Base-by-base conservation (phyloP, 768 basidiomycete species). In the Trametes cinnabarina region DNA sequence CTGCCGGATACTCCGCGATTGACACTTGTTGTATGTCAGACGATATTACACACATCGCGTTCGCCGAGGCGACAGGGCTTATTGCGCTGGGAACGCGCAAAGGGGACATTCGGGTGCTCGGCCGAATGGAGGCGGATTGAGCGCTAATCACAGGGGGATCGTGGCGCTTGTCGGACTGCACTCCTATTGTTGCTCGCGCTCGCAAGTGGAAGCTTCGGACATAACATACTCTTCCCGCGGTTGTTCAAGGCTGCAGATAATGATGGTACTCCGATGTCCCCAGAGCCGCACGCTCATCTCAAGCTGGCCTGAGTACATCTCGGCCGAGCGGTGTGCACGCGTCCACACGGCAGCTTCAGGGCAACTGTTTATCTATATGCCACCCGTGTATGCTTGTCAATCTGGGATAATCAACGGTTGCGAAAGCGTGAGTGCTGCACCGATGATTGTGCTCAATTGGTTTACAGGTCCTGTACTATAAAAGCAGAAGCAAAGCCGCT, bases 21-120 rank as follows among this genome's bases (percentile, higher is more conserved):
- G 23, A 46, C 15, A 1, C 3, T 12, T 3, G 11, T 26, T 26
- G 17, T 26, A 17, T 17, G 23, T 46, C 54, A 72, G 71, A 72
- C 51, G 71, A 72, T 42, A 60, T 72, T 22, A 69, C 64, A 23
- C 69, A 70, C 43, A 66, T 69, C 51, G 69, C 70, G 0, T 67
- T 72, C 51, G 69, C 71, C 1, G 71, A 72, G 47, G 60, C 63
- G 12, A 70, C 70, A 10, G 70, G 71, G 5, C 54, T 48, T 22
- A 65, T 72, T 39, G 63, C 61, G 4, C 52, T 72, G 17, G 71
- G 69, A 3, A 72, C 69, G 17, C 57, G 71, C 43, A 56, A 62
- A 7, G 70, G 70, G 2, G 59, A 66, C 34, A 50, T 71, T 22
- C 58, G 51, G 46, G 58, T 68, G 19, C 62, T 70, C 60, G 54